These are phyloP conservation scores for Erodium chrysanthum DNA, from an alignment of 441 rosid genomes.

Conservation along the genomic window DNA sequence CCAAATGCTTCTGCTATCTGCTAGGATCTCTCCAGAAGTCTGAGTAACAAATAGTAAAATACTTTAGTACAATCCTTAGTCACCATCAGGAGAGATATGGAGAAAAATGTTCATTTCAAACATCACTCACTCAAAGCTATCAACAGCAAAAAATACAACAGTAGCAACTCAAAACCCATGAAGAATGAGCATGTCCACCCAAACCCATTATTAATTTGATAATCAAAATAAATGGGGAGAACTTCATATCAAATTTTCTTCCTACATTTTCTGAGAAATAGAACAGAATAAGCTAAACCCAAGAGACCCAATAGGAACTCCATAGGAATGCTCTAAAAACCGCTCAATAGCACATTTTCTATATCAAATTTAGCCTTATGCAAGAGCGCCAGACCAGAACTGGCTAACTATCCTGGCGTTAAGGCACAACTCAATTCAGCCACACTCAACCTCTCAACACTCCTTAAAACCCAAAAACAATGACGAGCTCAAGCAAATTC, in stretches of 20 bases:
- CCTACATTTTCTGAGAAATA: neutral
- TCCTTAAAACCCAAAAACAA: constrained; percentile 9
- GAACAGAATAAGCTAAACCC: neutral
- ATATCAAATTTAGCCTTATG: constrained; percentile 5
- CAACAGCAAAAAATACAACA: neutral
- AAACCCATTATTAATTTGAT: constrained; percentile 2
- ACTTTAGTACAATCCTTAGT: neutral
- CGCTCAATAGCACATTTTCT: neutral
- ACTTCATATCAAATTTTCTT: constrained; percentile 3
- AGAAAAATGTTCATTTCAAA: neutral
- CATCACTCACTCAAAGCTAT: constrained; percentile 2
- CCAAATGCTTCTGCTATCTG: constrained; percentile 7
- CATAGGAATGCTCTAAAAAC: neutral
- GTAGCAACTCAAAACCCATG: neutral
- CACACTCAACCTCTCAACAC: constrained; percentile 14
- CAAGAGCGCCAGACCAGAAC: neutral
- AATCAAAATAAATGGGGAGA: neutral
- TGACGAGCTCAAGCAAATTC: constrained; percentile 17
- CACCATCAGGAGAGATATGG: neutral
- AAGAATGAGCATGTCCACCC: neutral
- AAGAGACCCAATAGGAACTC: neutral
- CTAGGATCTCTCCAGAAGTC: neutral
- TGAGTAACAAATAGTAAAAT: neutral
- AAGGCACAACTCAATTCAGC: constrained; percentile 16
- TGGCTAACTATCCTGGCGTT: neutral